Base-by-base conservation (phyloP, 257 asterid genomes). In the Lycium ferocissimum region DNA sequence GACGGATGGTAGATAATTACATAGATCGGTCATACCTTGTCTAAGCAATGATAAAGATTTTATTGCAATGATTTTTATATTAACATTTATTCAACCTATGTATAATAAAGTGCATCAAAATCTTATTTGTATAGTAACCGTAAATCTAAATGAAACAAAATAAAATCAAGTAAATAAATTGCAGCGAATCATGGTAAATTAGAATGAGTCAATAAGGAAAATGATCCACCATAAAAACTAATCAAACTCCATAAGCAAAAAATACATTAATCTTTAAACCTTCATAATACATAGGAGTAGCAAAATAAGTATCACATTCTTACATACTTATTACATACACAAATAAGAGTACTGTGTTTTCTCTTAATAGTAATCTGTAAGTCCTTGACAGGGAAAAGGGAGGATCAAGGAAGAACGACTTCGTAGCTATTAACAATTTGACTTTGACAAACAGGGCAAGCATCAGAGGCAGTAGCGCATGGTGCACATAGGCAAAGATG, bases 371-470 rank as follows among this genome's bases (percentile, higher is more conserved):
- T 65, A 65, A 33, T 65, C 35, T 73, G 22, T 13, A 26, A 56
- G 49, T 35, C 38, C 22, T 26, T 26, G 33, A 26, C 33, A 26
- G 7, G 10, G 11, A 26, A n/a, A 13, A 63, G 38, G 38, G 4
- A 13, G 37, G 2, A 63, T 62, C 51, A 20, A 1, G 93, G 90
- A 56, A 90, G 86, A 54, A 4, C 11, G 20, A 87, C 72, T 83
- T 85, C 86, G 9, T 85, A 5, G 43, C 90, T 66, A 17, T 61
- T 49, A 2, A 15, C 58, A 86, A 86, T 86, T 9, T 72, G 5
- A 2, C 7, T 0, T 2, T 10, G 3, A 71, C 96, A 92, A 83
- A 88, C 90, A 1, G 95, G 96, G 91, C 97, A 94, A 37, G 17
- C 13, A 15, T 4, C 66, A 2, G 73, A 47, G 1, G 0, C 14